phyloP scores from a whole-genome alignment of 306 rosid genomes.

The Castanea sativa region DNA sequence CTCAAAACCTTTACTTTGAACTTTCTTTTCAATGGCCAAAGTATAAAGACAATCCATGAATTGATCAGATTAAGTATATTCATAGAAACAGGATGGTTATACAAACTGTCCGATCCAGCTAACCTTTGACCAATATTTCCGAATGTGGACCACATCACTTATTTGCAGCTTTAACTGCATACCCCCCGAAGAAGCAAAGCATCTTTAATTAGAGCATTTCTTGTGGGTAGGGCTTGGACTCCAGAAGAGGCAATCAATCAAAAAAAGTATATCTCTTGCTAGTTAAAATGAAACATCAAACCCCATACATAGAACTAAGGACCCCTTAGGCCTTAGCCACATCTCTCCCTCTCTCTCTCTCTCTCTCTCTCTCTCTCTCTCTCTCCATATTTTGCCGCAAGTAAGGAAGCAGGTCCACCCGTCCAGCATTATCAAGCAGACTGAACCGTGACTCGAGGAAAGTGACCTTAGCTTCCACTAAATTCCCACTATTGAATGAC shows the following conservation, averaged over 20 bases:
- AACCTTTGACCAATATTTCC: constrained; percentile 36
- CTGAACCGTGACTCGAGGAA: neutral
- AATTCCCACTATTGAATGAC: neutral
- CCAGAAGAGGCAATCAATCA: constrained; percentile 34
- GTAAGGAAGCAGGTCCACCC: constrained; percentile 43
- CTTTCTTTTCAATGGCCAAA: neutral
- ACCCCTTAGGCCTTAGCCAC: constrained; percentile 18
- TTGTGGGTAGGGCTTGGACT: constrained; percentile 26
- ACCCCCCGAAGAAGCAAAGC: constrained; percentile 63
- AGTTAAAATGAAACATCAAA: constrained; percentile 14
- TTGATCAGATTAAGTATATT: constrained; percentile 3
- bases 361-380: neutral
- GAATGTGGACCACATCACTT: constrained; percentile 43
- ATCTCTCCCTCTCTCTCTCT: neutral
- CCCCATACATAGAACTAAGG: constrained; percentile 20
- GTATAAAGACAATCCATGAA: neutral
- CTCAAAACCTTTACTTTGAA: neutral
- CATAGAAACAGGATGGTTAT: neutral
- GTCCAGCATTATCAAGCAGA: constrained; percentile 23
- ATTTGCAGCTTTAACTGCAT: constrained; percentile 51
- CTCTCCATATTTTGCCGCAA: constrained; percentile 9
- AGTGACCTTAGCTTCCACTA: no score
- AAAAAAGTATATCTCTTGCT: constrained; percentile 18
- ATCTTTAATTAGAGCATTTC: constrained; percentile 33
- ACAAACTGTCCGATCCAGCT: constrained; percentile 27